A percentile compares a stretch with the other conserved stretches of the same genome.
Evolutionary conservation across 75 land plant genomes (phyloP).

Genomic region (Sequoiadendron giganteum): DNA sequence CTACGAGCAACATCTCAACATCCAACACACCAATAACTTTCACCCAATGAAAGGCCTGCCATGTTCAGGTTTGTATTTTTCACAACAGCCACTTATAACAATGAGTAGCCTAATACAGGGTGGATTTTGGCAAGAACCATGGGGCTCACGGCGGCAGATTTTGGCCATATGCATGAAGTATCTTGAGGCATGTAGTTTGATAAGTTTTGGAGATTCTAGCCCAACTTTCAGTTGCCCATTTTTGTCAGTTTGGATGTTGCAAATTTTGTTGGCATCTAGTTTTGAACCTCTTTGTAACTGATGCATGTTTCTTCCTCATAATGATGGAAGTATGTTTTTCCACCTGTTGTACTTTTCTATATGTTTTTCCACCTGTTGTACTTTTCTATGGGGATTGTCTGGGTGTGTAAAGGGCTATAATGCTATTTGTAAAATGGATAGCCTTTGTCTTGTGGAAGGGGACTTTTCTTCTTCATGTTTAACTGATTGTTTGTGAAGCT

Average conservation of each 20-base stretch:
- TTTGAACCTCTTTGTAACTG: too few relatives aligned
- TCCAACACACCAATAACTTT: too few relatives aligned
- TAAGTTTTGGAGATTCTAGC: background rate
- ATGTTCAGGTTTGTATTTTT: background rate
- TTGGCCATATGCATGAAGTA: background rate
- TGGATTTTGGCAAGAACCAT: background rate
- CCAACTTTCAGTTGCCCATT: background rate
- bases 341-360: too few relatives aligned
- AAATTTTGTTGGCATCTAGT: too few relatives aligned
- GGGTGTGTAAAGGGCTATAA: too few relatives aligned
- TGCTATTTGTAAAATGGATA: too few relatives aligned
- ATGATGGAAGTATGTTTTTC: background rate
- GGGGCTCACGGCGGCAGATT: background rate
- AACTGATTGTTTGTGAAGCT: too few relatives aligned
- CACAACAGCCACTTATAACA: background rate
- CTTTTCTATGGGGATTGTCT: background rate
- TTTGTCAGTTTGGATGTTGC: background rate
- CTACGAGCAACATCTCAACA: too few relatives aligned
- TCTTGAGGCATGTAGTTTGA: background rate
- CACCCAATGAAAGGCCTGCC: background rate
- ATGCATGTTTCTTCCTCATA: too few relatives aligned
- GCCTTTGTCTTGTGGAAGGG: too few relatives aligned
- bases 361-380: too few relatives aligned
- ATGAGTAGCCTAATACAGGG: background rate
- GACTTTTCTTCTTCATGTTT: too few relatives aligned